Conservation (phyloP, 257 asterid species). For the Solanum medicagineum region DNA sequence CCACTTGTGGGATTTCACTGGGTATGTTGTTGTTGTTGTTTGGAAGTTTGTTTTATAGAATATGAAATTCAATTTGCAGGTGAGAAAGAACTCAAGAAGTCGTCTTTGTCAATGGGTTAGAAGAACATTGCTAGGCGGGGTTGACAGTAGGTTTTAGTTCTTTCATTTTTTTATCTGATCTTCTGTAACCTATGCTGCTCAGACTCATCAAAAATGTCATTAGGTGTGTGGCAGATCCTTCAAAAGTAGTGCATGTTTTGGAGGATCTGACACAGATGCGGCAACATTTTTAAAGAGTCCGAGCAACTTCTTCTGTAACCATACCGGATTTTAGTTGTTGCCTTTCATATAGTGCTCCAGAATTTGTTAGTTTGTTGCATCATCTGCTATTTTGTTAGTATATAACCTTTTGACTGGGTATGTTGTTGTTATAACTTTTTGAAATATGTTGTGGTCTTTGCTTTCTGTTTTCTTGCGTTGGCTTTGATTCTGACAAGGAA, state of each 20-base stretch:
- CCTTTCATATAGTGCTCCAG: neutral
- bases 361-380: neutral
- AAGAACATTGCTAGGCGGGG: neutral
- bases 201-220: no score
- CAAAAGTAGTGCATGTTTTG: no score
- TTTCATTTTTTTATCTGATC: neutral
- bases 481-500: neutral
- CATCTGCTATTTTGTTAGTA: neutral
- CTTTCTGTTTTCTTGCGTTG: neutral
- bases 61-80: no score
- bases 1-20: no score
- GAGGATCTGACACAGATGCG: no score
- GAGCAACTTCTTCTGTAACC: neutral
- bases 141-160: neutral
- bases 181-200: neutral
- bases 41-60: no score
- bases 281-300: no score
- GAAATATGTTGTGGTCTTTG: neutral
- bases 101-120: neutral
- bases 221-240: no score
- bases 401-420: neutral
- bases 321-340: neutral
- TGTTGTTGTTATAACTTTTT: neutral
- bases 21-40: no score
- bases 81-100: no score